These are phyloP conservation scores for Tolypocladium album DNA, from an alignment of 2,329 filamentous ascomycete genomes.

Conservation along the genomic window DNA sequence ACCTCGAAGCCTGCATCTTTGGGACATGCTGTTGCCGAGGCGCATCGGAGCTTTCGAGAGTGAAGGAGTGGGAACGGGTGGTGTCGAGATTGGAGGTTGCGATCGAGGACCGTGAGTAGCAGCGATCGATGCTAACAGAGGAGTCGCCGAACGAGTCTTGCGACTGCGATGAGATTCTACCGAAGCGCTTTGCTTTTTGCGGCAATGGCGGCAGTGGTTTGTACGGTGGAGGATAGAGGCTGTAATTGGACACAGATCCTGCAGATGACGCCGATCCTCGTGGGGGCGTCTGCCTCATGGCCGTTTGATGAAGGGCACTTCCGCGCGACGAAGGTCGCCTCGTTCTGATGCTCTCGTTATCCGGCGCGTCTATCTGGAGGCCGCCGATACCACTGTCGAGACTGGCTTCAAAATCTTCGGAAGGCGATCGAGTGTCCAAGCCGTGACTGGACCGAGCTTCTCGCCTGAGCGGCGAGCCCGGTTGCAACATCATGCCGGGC, in stretches of 20 bases:
- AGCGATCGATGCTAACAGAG: background rate
- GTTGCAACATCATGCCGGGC: background rate
- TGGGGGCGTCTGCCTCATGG: background rate
- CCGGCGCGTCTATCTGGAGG: background rate
- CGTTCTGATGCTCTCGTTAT: background rate
- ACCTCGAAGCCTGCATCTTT: background rate
- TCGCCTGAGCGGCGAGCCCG: background rate
- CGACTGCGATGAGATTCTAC: background rate
- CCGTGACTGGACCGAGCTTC: background rate
- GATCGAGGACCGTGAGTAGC: background rate
- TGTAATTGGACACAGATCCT: conserved; percentile 1
- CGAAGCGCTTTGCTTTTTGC: background rate
- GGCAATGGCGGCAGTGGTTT: conserved; percentile 10
- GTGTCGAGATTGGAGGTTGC: background rate
- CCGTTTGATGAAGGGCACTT: background rate
- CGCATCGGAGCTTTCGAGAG: background rate
- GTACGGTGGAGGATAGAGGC: conserved; percentile 8
- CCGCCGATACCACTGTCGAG: background rate
- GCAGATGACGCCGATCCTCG: background rate
- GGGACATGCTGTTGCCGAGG: background rate
- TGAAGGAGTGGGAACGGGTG: background rate
- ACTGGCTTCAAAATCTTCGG: background rate
- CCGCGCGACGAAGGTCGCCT: background rate
- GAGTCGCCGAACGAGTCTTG: background rate
- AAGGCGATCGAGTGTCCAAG: background rate